Conservation (phyloP, 2,329 filamentous ascomycete species). For the Aphanoascus verrucosus region DNA sequence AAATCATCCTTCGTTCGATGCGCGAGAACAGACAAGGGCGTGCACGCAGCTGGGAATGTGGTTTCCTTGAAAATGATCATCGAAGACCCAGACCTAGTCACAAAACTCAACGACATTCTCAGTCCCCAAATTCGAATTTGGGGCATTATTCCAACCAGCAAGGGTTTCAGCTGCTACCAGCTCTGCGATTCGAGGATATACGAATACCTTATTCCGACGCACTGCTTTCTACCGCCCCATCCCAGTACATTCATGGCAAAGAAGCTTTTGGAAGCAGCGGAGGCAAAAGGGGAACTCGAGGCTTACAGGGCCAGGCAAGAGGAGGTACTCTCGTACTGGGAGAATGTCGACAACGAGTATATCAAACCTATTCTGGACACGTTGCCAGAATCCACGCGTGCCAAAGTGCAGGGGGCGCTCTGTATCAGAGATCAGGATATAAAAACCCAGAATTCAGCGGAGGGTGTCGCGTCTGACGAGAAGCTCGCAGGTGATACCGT, state of each 20-base stretch:
- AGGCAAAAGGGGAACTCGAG: slow-evolving; percentile 61
- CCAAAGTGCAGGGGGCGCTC: slow-evolving; percentile 33
- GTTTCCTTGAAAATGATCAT: slow-evolving; percentile 93
- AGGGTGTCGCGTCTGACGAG: slow-evolving; percentile 9
- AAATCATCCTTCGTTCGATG: slow-evolving; percentile 92
- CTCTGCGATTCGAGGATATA: slow-evolving; percentile 93
- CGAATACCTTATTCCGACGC: slow-evolving; percentile 90
- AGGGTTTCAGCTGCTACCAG: slow-evolving; percentile 89
- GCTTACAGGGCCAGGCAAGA: slow-evolving; percentile 58
- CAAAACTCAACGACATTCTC: slow-evolving; percentile 80
- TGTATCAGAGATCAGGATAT: slow-evolving; percentile 23
- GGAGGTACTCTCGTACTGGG: slow-evolving; percentile 75
- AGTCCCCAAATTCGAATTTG: slow-evolving; percentile 86
- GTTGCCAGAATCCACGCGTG: slow-evolving; percentile 33
- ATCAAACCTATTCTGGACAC: slow-evolving; percentile 56
- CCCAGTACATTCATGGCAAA: slow-evolving; percentile 76
- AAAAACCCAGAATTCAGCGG: slow-evolving; percentile 13
- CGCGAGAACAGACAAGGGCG: slow-evolving; percentile 92
- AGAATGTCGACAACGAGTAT: slow-evolving; percentile 65
- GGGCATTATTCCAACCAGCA: slow-evolving; percentile 83
- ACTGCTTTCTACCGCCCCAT: slow-evolving; percentile 85
- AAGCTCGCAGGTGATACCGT: not conserved
- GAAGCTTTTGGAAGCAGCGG: slow-evolving; percentile 67
- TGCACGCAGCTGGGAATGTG: slow-evolving; percentile 90
- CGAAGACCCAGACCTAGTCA: slow-evolving; percentile 74